These are phyloP conservation scores for Annulohypoxylon nitens DNA, from an alignment of 495 filamentous ascomycete genomes.

Conservation along the genomic window DNA sequence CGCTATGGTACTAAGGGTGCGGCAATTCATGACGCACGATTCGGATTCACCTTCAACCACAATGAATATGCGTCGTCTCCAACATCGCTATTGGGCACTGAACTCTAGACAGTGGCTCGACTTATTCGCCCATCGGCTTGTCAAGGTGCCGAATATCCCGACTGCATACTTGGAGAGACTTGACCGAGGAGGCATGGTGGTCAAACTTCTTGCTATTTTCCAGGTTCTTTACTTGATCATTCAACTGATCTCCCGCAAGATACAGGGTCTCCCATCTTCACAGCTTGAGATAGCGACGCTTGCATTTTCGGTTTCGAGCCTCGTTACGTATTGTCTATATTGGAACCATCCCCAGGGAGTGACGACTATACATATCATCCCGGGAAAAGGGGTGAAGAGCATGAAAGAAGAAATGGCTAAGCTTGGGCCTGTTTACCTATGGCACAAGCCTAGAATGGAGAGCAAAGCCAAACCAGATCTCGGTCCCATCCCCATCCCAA, in stretches of 20 bases:
- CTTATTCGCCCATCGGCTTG: too few species aligned
- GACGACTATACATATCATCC: background rate
- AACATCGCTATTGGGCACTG: slow-evolving; percentile 6
- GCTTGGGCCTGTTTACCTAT: too few species aligned
- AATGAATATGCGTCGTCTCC: background rate
- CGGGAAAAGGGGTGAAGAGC: too few species aligned
- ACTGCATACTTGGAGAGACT: background rate
- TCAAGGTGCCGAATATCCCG: too few species aligned
- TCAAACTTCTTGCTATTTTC: background rate
- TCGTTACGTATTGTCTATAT: background rate
- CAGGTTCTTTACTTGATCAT: background rate
- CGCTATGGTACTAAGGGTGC: too few species aligned
- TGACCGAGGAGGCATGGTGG: background rate
- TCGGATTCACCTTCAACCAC: too few species aligned
- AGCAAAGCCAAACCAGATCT: too few species aligned
- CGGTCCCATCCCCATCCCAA: too few species aligned
- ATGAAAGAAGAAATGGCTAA: too few species aligned
- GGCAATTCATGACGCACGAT: too few species aligned
- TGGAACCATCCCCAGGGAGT: background rate
- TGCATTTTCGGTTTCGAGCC: background rate
- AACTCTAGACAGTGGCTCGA: too few species aligned
- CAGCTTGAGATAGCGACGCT: slow-evolving; percentile 7
- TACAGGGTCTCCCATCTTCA: background rate
- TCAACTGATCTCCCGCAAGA: slow-evolving; percentile 1
- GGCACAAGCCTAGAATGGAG: too few species aligned